Evolutionary conservation across 768 basidiomycete genomes (phyloP), one percentile per base, ranked within the genome.

Genomic region (Macrocybe gigantea): DNA sequence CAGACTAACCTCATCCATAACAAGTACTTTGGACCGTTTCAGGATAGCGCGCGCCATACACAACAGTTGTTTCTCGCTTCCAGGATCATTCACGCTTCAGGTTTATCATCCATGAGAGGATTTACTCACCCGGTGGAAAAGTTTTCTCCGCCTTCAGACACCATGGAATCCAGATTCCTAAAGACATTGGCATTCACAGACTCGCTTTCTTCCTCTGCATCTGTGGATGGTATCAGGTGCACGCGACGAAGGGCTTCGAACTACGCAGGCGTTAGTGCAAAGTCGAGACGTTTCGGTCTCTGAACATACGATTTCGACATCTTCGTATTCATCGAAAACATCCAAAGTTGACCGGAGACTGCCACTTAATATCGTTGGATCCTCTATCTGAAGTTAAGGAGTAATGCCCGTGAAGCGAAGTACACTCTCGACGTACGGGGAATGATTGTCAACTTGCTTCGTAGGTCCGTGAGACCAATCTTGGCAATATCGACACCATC

Each of bases 91-190:
- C 38, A 9, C 12, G 30, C 12, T 22, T 38, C 36, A 50, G 33
- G 30, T 44, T 32, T 7, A 12, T 14, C 11, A n/a, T 6, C 2
- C 33, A 30, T 45, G 7, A 12, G 7, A 14, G 7, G n/a, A 6
- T 32, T 6, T 2, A 60, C 73, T 40, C 49, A 86, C 85, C 87
- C 88, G 6, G 87, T 85, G 0, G 87, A 90, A 61, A 93, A 93
- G 67, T 93, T 94, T 13, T 94, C 92, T 12, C 88, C 89, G 1
- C 86, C 88, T 67, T 93, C 90, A 1, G 84, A 83, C 2, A 90
- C 85, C 6, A 73, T 54, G 0, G 82, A 85, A 51, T 91, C 86
- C 5, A 90, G 68, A 56, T 83, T 79, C 13, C 83, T 78, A 77
- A 89, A 89, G 3, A 88, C 78, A 50, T 92, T 92, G 31, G 60